Evolutionary conservation across 2,329 filamentous ascomycete species (phyloP), one percentile per base, ranked within the genome.

Genomic region (Xylariomycetidae sp.): DNA sequence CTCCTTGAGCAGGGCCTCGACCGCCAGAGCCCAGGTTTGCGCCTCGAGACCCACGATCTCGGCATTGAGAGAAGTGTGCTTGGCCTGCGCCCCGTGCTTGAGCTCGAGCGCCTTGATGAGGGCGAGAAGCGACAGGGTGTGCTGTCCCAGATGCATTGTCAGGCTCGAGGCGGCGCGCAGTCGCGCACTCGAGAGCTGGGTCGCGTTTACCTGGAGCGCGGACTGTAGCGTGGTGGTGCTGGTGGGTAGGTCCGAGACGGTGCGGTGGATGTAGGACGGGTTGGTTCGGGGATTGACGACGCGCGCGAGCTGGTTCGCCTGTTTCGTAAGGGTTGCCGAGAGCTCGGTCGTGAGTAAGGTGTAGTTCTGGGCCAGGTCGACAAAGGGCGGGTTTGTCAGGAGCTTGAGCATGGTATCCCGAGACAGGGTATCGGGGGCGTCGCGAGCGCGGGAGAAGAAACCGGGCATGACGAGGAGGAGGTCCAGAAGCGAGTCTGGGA

Each of bases 261-360:
- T 56, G 14, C 77, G 74, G 58, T 80, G 77, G n/a, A 80, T 59
- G 48, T 66, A 75, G 14, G 72, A 73, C 1, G 72, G 62, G 51
- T 74, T 74, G 1, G 69, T 74, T 12, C 58, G 58, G 1, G 72
- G 70, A 41, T 67, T 63, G 3, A 63, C 53, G 20, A 73, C 58
- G 25, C 72, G 67, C 2, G 70, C 64, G 16, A 78, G 61, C 12
- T 60, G 48, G 11, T 66, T 57, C 16, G 74, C 74, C 11, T 67
- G 64, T 2, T 61, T 50, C 34, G 70, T 68, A 1, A 82, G 62
- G n/a, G 62, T 59, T 0, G 60, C 48, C 3, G 74, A 75, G 13
- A 79, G 40, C 5, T 77, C 56, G 2, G 56, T 48, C 1, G 64
- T 55, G 13, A 81, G 58, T 1, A 58, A 46, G 0, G 74, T 69